These are phyloP conservation scores for Pyrenula massariospora DNA, from an alignment of 495 filamentous ascomycete species.

Conservation along the genomic window DNA sequence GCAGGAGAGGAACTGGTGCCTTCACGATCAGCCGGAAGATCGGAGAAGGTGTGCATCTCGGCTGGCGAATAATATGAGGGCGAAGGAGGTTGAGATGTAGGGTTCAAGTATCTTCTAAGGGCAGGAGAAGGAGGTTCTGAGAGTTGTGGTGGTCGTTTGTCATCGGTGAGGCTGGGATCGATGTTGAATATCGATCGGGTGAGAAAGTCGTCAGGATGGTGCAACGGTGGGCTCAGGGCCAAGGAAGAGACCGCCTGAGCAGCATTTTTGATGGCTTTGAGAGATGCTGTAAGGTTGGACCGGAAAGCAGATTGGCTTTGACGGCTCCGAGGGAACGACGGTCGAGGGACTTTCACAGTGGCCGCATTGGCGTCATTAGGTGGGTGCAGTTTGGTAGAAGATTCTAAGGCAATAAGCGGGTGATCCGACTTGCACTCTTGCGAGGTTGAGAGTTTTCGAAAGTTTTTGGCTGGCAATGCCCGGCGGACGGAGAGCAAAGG, in stretches of 20 bases:
- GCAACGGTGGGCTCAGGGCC: constrained; percentile 48
- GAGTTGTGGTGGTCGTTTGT: constrained; percentile 70
- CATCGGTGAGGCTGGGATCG: constrained; percentile 73
- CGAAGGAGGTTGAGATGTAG: constrained; percentile 38
- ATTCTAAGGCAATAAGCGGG: constrained; percentile 28
- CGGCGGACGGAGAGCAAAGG: constrained; percentile 24
- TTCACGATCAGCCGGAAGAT: constrained; percentile 29
- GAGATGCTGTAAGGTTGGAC: constrained; percentile 87
- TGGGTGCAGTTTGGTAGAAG: constrained; percentile 8
- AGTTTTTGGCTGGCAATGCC: constrained; percentile 26
- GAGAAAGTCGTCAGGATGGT: constrained; percentile 80
- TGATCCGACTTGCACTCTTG: constrained; percentile 45
- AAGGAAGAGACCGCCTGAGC: constrained; percentile 75
- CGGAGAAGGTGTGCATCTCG: constrained; percentile 49
- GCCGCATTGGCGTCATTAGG: constrained; percentile 1
- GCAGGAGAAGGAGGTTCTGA: constrained; percentile 70
- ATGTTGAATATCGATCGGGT: constrained; percentile 73
- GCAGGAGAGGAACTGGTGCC: constrained; percentile 25
- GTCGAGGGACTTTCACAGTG: constrained; percentile 1
- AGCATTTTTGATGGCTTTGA: constrained; percentile 75
- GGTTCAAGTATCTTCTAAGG: constrained; percentile 87
- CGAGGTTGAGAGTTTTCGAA: constrained; percentile 28
- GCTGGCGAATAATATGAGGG: constrained; percentile 31
- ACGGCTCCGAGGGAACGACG: constrained; percentile 26
- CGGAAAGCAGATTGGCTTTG: constrained; percentile 49